Conservation (phyloP, 345 rosid genomes). For the Iberis pinnata region DNA sequence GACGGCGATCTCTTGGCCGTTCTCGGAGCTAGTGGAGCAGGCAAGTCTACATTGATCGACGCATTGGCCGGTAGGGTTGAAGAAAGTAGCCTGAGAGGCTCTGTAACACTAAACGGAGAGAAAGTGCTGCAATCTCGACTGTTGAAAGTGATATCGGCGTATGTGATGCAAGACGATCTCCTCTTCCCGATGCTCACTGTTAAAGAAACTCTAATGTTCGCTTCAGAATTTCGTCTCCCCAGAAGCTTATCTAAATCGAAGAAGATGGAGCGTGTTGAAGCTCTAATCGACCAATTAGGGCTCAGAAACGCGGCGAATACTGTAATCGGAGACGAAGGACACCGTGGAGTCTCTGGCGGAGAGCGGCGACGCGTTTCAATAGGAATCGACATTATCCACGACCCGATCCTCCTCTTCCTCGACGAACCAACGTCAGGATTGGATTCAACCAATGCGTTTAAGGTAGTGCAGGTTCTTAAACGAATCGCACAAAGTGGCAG, state of each 20-base stretch:
- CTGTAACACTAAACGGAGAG: conserved; percentile 61
- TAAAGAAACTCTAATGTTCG: conserved; percentile 80
- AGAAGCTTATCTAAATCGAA: conserved; percentile 60
- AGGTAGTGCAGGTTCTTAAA: conserved; percentile 85
- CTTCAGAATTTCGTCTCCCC: conserved; percentile 84
- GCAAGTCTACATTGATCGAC: conserved; percentile 80
- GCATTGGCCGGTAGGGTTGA: conserved; percentile 76
- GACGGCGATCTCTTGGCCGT: conserved; percentile 85
- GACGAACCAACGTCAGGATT: conserved; percentile 94
- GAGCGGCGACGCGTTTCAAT: conserved; percentile 90
- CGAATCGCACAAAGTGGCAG: conserved; percentile 85
- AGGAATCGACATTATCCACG: conserved; percentile 81
- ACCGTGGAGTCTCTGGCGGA: conserved; percentile 92
- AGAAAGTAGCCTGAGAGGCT: conserved; percentile 53
- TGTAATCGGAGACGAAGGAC: conserved; percentile 89
- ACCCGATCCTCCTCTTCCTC: conserved; percentile 72
- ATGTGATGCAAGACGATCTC: conserved; percentile 95
- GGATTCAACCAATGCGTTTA: conserved; percentile 85
- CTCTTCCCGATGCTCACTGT: conserved; percentile 87
- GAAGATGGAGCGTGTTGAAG: conserved; percentile 67
- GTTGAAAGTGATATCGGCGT: conserved; percentile 78
- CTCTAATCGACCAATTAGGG: conserved; percentile 78
- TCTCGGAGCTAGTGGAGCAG: conserved; percentile 86
- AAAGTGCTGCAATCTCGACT: conserved; percentile 47
- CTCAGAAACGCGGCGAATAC: conserved; percentile 77